Evolutionary conservation across 441 rosid genomes (phyloP).

Genomic region (Jatropha multifida): DNA sequence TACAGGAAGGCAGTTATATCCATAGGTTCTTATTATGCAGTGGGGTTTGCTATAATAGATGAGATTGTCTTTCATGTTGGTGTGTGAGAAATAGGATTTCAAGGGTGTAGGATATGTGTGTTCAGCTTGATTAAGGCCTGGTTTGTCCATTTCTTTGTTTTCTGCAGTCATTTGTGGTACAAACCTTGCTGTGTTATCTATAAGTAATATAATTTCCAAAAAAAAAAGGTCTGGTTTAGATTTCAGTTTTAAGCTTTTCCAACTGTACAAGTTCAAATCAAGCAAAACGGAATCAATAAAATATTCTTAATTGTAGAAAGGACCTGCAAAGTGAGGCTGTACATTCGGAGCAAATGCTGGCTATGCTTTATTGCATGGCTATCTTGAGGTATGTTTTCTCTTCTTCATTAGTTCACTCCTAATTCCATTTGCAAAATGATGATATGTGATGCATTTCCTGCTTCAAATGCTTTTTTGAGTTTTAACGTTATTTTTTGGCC

Average conservation of each 20-base stretch:
- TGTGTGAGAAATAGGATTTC: no score
- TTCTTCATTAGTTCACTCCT: slow-evolving; percentile 3
- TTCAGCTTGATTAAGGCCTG: no score
- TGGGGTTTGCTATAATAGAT: no score
- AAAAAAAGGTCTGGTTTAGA: no score
- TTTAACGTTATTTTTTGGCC: background rate
- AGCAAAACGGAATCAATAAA: background rate
- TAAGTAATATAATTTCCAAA: no score
- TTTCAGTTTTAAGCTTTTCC: background rate
- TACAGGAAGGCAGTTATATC: no score
- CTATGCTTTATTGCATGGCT: slow-evolving; percentile 86
- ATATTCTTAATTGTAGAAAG: slow-evolving; percentile 36
- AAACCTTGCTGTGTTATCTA: no score
- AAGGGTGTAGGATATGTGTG: no score
- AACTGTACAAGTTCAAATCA: background rate
- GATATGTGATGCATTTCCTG: background rate
- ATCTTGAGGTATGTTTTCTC: slow-evolving; percentile 62
- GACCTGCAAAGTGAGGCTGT: slow-evolving; percentile 44
- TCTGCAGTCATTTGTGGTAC: no score
- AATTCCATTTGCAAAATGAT: background rate
- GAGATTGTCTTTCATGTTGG: no score
- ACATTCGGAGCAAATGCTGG: slow-evolving; percentile 72
- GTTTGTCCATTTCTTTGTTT: no score
- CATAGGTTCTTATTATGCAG: no score
- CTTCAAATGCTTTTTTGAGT: background rate